A percentile compares a stretch with the other conserved stretches of the same genome.
Evolutionary conservation across 176 grass and related monocot genomes (phyloP).

Genomic region (Musa beccarii): DNA sequence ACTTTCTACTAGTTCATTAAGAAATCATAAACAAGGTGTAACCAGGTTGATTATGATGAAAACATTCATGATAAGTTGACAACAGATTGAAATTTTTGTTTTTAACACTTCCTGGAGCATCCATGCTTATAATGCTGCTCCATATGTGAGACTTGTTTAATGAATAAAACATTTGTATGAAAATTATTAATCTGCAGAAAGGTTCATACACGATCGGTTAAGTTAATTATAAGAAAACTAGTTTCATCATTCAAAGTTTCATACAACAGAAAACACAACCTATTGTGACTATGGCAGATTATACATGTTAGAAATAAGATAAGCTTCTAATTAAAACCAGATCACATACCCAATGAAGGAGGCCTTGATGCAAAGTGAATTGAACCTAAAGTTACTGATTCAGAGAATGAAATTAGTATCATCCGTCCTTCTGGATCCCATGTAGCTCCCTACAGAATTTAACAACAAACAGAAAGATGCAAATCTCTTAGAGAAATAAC

Average conservation of each 20-base stretch:
- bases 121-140: neutral
- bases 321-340: constrained; percentile 9
- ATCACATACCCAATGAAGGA: constrained; percentile 65
- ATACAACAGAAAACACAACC: neutral
- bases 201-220: too few relatives aligned
- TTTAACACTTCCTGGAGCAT: neutral
- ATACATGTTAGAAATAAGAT: neutral
- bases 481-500: neutral
- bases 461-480: constrained; percentile 25
- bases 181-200: too few relatives aligned
- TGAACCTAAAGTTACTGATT: constrained; percentile 73
- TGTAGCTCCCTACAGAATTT: constrained; percentile 52
- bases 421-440: constrained; percentile 86
- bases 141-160: neutral
- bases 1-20: too few relatives aligned
- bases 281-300: neutral
- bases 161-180: too few relatives aligned
- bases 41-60: too few relatives aligned
- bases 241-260: neutral
- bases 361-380: constrained; percentile 84
- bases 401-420: constrained; percentile 74
- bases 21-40: too few relatives aligned
- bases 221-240: neutral
- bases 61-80: neutral
- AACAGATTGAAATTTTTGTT: too few relatives aligned